Evolutionary conservation across 2,329 filamentous ascomycete genomes (phyloP).

Genomic region (Neurospora crassa): DNA sequence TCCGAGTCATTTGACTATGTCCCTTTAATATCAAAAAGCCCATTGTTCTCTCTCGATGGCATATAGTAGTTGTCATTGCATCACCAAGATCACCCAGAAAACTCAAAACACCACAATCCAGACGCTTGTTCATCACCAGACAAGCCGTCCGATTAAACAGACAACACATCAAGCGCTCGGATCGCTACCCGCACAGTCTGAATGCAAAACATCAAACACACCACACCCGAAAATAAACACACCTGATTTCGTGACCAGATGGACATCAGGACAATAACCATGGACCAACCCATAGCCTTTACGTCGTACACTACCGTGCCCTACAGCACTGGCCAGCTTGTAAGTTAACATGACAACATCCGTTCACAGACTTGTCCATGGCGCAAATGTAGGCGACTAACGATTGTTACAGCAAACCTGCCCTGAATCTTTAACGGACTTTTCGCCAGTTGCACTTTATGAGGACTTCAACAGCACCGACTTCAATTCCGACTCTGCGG

Average conservation of each 20-base stretch:
- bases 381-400: neutral
- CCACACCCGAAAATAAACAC: neutral
- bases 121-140: neutral
- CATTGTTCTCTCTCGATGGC: neutral
- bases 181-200: neutral
- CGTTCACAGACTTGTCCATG: neutral
- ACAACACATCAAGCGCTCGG: neutral
- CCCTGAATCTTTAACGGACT: slow-evolving; percentile 6
- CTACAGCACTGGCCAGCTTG: neutral
- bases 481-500: slow-evolving; percentile 26
- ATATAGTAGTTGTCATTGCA: neutral
- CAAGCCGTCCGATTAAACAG: neutral
- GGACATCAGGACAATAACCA: neutral
- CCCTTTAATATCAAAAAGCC: neutral
- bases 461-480: slow-evolving; percentile 23
- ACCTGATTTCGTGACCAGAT: neutral
- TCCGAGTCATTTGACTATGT: neutral
- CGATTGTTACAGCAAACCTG: neutral
- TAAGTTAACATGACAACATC: neutral
- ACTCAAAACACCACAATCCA: neutral
- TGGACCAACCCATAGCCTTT: neutral
- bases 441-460: slow-evolving; percentile 20
- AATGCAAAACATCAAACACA: neutral
- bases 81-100: neutral
- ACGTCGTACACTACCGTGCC: neutral